Conservation (phyloP, 2,329 filamentous ascomycete genomes). For the Beauveria sp. region DNA sequence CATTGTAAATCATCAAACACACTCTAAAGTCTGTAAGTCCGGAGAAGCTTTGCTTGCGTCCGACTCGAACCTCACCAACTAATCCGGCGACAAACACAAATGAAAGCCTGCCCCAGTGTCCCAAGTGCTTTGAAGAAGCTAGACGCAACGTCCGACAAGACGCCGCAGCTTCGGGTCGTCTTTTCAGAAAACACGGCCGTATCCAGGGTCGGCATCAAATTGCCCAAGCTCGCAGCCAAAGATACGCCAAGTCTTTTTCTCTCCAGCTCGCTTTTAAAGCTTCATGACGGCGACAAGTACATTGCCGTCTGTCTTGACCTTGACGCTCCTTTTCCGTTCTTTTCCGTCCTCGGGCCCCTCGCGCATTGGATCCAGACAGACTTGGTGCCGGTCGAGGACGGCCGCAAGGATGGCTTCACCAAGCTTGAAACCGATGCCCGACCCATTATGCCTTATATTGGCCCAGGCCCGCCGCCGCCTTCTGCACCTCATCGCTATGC, state of each 20-base stretch:
- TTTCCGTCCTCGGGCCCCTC: constrained; percentile 34
- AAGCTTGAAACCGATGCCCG: constrained; percentile 13
- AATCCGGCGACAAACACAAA: neutral
- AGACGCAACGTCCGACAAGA: neutral
- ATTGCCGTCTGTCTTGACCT: constrained; percentile 29
- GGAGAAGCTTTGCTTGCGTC: neutral
- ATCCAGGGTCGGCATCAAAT: neutral
- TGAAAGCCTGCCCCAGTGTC: constrained; percentile 1
- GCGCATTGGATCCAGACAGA: constrained; percentile 39
- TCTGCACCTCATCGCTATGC: constrained; percentile 41
- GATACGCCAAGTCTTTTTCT: neutral
- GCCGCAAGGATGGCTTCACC: constrained; percentile 3
- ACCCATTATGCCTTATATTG: constrained; percentile 33
- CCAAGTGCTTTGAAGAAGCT: neutral
- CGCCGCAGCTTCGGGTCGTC: neutral
- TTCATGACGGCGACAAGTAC: neutral
- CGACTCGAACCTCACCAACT: neutral
- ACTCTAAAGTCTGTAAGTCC: neutral
- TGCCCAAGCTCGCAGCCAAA: neutral
- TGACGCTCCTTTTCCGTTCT: constrained; percentile 37
- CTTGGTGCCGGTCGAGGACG: neutral
- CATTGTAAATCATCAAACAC: too few relatives aligned
- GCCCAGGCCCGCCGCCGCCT: constrained; percentile 36
- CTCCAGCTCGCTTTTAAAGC: neutral
- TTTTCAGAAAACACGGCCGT: neutral